phyloP scores from a whole-genome alignment of 140 eudicot genomes.

The Flaveria floridana region DNA sequence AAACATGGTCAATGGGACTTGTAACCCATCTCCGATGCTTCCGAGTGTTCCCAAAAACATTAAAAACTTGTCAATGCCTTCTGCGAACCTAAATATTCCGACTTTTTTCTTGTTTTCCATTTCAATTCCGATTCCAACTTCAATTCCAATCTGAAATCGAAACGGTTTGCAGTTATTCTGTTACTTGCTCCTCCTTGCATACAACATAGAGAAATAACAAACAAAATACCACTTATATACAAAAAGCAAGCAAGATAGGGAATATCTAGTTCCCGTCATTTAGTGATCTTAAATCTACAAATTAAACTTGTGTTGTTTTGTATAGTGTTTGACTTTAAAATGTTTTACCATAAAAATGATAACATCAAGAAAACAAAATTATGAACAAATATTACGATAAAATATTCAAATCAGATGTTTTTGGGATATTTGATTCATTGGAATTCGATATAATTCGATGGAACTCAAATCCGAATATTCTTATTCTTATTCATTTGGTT shows the following conservation, averaged over 20 bases:
- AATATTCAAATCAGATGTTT: background rate
- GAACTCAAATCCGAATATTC: too few species aligned
- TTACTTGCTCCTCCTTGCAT: background rate
- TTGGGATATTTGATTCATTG: background rate
- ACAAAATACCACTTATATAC: conserved; percentile 21
- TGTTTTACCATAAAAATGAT: background rate
- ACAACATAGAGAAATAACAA: background rate
- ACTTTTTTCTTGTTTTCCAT: conserved; percentile 24
- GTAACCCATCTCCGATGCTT: conserved; percentile 52
- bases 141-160: background rate
- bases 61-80: conserved; percentile 41
- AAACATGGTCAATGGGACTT: conserved; percentile 49
- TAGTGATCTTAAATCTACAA: conserved; percentile 10
- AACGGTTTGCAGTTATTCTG: background rate
- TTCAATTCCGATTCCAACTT: background rate
- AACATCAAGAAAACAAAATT: background rate
- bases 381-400: background rate
- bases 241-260: background rate
- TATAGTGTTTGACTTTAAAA: background rate
- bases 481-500: background rate
- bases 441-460: too few species aligned
- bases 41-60: conserved; percentile 52
- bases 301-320: background rate
- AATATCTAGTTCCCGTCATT: background rate
- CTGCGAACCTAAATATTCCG: conserved; percentile 46